Evolutionary conservation across 1,284 basidiomycete species (phyloP).

Genomic region (Athelia sp.): DNA sequence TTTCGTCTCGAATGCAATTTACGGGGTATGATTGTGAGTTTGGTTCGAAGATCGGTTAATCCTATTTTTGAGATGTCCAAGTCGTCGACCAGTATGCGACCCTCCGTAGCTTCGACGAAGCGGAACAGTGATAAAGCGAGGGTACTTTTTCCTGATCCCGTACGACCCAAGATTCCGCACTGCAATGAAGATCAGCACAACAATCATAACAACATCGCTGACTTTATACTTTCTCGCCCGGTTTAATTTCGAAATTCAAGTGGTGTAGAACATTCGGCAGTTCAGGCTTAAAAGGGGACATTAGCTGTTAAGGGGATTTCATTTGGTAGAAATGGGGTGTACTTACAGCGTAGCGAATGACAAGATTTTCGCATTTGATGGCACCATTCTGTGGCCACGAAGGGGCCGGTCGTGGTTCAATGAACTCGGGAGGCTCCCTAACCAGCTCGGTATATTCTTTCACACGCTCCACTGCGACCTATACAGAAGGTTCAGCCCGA

Average conservation of each 20-base stretch:
- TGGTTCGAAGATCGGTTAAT: conserved; percentile 84
- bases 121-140: conserved; percentile 93
- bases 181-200: conserved; percentile 12
- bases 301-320: no score
- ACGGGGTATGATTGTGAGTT: conserved; percentile 44
- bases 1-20: conserved; percentile 69
- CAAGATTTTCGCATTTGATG: conserved; percentile 77
- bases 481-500: background rate
- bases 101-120: conserved; percentile 54
- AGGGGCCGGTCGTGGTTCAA: conserved; percentile 80
- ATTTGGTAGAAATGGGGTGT: no score
- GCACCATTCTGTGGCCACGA: conserved; percentile 79
- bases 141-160: conserved; percentile 84
- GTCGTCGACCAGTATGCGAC: background rate
- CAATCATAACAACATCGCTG: no score
- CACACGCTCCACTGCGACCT: conserved; percentile 88
- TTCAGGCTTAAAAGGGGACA: conserved; percentile 34
- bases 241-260: conserved; percentile 72
- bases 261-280: conserved; percentile 85
- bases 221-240: conserved; percentile 62
- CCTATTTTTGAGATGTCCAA: conserved; percentile 24
- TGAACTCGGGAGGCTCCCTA: conserved; percentile 74
- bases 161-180: conserved; percentile 86
- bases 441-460: conserved; percentile 84
- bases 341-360: conserved; percentile 85